Evolutionary conservation across 345 rosid genomes (phyloP).

Genomic region (Crucihimalaya himalaica): DNA sequence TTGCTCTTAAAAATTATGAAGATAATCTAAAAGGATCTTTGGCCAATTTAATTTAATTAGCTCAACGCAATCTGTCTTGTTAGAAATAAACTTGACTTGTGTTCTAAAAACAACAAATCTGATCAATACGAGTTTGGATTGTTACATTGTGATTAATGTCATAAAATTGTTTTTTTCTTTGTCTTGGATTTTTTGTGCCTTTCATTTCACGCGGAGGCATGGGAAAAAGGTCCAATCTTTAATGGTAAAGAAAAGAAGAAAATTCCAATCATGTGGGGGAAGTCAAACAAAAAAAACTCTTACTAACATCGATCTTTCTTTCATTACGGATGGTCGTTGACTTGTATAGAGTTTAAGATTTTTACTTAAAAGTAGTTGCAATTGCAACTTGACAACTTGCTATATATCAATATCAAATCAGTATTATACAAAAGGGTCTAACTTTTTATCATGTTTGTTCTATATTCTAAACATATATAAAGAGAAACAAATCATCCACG

Average conservation of each 20-base stretch:
- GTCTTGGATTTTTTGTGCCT: neutral
- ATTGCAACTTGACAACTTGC: conserved; percentile 30
- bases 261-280: conserved; percentile 8
- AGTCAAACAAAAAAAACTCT: conserved; percentile 28
- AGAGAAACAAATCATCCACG: neutral
- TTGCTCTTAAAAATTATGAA: too few relatives aligned
- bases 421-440: conserved; percentile 7
- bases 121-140: too few relatives aligned
- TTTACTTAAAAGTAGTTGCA: neutral
- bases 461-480: neutral
- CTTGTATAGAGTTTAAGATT: conserved; percentile 13
- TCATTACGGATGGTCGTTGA: conserved; percentile 23
- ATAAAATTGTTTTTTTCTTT: neutral
- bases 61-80: too few relatives aligned
- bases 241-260: conserved; percentile 15
- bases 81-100: too few relatives aligned
- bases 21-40: too few relatives aligned
- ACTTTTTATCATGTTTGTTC: neutral
- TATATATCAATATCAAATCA: neutral
- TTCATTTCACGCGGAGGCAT: neutral
- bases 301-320: too few relatives aligned
- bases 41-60: too few relatives aligned
- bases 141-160: neutral
- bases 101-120: too few relatives aligned
- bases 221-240: neutral